Evolutionary conservation across 495 filamentous ascomycete species (phyloP).

Genomic region (Daldinia caldariorum): DNA sequence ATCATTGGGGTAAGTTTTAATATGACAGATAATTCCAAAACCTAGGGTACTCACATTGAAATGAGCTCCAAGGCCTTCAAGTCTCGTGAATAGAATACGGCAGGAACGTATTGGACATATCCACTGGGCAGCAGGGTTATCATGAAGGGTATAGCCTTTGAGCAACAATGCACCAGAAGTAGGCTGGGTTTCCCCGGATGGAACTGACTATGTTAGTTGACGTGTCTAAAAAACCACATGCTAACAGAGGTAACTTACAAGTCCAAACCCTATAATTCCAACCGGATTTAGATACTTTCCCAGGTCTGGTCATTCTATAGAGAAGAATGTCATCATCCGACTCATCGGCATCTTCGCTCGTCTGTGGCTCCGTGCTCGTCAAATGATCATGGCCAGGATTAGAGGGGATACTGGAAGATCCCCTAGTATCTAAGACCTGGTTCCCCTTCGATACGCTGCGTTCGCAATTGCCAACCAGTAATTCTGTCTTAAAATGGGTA

Average conservation of each 20-base stretch:
- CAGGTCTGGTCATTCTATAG: not conserved
- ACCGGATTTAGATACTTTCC: not conserved
- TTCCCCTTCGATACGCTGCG: not conserved
- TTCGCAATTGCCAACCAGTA: not conserved
- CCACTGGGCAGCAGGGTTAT: slow-evolving; percentile 41
- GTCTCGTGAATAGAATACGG: slow-evolving; percentile 29
- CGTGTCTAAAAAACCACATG: not conserved
- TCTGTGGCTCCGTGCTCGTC: not conserved
- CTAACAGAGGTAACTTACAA: slow-evolving; percentile 5
- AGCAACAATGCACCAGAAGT: slow-evolving; percentile 46
- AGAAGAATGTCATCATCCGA: not conserved
- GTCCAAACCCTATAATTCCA: slow-evolving; percentile 29
- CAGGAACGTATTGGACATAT: slow-evolving; percentile 48
- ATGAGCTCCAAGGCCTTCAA: slow-evolving; percentile 41
- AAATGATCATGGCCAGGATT: no score
- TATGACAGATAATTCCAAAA: not conserved
- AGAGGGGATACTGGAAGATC: not conserved
- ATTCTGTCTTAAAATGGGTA: not conserved
- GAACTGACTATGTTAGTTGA: slow-evolving; percentile 7
- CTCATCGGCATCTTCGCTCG: not conserved
- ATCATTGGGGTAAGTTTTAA: slow-evolving; percentile 38
- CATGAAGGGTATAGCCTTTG: slow-evolving; percentile 33
- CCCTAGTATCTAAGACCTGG: no score
- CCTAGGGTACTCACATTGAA: slow-evolving; percentile 36
- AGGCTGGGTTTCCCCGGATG: slow-evolving; percentile 11